Evolutionary conservation across 1,284 basidiomycete species (phyloP), one percentile per base, ranked within the genome.

Genomic region (Anthracocystis walkeri): DNA sequence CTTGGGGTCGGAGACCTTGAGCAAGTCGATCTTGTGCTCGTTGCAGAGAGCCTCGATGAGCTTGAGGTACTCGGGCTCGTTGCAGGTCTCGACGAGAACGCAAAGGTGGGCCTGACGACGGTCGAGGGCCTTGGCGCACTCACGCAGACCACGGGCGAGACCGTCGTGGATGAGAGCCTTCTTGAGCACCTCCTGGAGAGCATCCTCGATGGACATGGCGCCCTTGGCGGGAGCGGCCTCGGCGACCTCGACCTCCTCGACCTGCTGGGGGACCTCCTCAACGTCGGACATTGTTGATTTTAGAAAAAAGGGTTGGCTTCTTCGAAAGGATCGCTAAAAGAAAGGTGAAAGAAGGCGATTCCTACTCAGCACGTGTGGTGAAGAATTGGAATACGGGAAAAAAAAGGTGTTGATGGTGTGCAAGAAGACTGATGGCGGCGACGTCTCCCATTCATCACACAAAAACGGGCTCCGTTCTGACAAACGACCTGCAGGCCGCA

Each of bases 41-140:
- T 94, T 93, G 87, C 96, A 98, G 86, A 98, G 93, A 59, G 95
- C 96, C 89, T 98, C 95, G 82, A 98, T 97, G 89, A 99, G 93
- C 90, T 98, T 98, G 90, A 97, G 93, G 91, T 99, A 98, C 89
- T 97, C 96, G 83, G 95, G 93, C 89, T 98, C 96, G 72, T 93
- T 96, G 90, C 95, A 97, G 71, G 94, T 95, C 91, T 99, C 96
- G 87, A 97, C 95, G 85, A 99, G 92, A 76, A 99, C 95, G 88
- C 96, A 98, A 68, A 99, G 90, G 88, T 98, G 96, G 66, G 96
- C 96, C 90, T 97, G 93, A 84, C 95, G 92, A 89, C 95, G 95
- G 91, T 99, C 96, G 78, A 99, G 90, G 70, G 96, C 94, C 90
- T 99, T 99, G 86, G 96, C 93, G 85, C 91, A 93, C 89, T 99